These are phyloP conservation scores for Saprolegnia parasitica DNA, from an alignment of 352 stramenopile genomes.

Conservation along the genomic window DNA sequence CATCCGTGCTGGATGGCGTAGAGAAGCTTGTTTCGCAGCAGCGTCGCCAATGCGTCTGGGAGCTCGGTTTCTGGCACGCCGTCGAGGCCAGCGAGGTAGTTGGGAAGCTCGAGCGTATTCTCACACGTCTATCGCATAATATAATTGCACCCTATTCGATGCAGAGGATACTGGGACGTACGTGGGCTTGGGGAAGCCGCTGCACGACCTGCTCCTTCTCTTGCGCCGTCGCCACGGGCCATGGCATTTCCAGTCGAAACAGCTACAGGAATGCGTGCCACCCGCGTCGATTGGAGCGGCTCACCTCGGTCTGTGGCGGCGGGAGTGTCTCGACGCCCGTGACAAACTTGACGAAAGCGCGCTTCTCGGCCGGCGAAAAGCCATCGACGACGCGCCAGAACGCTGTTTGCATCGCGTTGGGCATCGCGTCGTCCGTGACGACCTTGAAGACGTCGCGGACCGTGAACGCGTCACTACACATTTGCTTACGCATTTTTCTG, in stretches of 20 bases:
- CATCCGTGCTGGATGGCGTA: constrained; percentile 22
- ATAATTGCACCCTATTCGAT: background rate
- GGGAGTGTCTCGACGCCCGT: constrained; percentile 25
- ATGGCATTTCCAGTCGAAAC: constrained; percentile 24
- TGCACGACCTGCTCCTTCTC: constrained; percentile 3
- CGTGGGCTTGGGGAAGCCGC: constrained; percentile 21
- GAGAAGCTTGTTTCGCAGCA: constrained; percentile 13
- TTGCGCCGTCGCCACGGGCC: background rate
- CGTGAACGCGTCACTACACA: background rate
- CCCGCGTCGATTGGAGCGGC: background rate
- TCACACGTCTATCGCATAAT: constrained; percentile 26
- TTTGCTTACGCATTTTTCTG: background rate
- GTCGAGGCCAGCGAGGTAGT: constrained; percentile 16
- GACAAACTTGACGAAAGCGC: constrained; percentile 26
- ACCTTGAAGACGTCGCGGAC: constrained; percentile 15
- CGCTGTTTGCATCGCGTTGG: background rate
- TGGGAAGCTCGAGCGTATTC: constrained; percentile 26
- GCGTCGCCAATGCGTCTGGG: constrained; percentile 2
- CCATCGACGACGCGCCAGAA: constrained; percentile 19
- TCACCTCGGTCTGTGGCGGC: constrained; percentile 17
- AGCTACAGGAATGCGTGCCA: background rate
- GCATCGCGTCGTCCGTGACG: constrained; percentile 7
- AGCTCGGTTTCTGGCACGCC: background rate
- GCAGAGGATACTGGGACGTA: background rate
- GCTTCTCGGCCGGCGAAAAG: background rate